Base-by-base conservation (phyloP, 768 basidiomycete species). In the Russula griseocarnosa region DNA sequence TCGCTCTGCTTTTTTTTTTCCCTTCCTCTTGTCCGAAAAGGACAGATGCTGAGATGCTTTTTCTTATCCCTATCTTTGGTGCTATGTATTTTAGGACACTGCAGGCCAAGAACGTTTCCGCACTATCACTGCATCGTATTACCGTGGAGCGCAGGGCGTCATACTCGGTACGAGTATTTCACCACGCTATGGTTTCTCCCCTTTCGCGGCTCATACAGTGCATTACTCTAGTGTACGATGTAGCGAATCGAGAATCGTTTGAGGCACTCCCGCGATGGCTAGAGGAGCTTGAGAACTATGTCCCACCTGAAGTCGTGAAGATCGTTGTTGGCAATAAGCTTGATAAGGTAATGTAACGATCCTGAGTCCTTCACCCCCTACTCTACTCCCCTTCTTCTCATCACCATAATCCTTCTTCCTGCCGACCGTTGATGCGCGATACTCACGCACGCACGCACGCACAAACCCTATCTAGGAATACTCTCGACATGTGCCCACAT, bases 81-180 rank as follows among this genome's bases (percentile, higher is more conserved):
- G 1, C 26, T 22, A 8, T 40, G 20, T 34, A 34, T 11, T 26
- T n/a, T 69, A 94, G 93, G 93, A 97, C 70, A 96, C 94, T 0
- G 93, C 94, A 55, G 96, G 97, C 0, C 96, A 98, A 74, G 97
- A 99, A 75, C 86, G 96, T 6, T 99, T 98, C 73, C 82, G 94
- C 52, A 97, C 95, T 3, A 88, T 99, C 69, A 98, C 97, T 5
- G 89, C 89, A 3, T 92, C 90, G 10, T 99, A 98, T 71, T 99
- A 98, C 72, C 83, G 97, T 32, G 90, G 90, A 2, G 90, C 90
- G 50, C 89, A 92, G 69, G 90, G 90, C 8, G 82, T 92, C 56
- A 88, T 92, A 70, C 80, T 92, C 53, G 87, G 88, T 86, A 60
- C 5, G 76, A 20, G 5, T 3, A 1, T 3, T 30, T 68, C 26